These are phyloP conservation scores for Ophiostoma fasciatum DNA, from an alignment of 2,329 filamentous ascomycete species.

Conservation along the genomic window DNA sequence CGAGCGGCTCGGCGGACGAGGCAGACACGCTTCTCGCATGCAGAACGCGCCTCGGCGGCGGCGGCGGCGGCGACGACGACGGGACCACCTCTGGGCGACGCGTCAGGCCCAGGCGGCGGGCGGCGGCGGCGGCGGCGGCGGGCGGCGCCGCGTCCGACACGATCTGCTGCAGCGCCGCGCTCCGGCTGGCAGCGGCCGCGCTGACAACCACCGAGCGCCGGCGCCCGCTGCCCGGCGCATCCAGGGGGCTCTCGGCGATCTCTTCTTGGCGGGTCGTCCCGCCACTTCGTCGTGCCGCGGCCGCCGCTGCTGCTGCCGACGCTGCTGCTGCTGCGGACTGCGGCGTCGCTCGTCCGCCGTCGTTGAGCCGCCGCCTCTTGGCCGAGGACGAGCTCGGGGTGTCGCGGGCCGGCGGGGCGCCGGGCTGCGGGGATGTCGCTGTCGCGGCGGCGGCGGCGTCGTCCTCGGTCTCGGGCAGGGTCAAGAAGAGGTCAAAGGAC, in stretches of 20 bases:
- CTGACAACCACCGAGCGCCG: conserved; percentile 25
- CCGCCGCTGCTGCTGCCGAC: no score
- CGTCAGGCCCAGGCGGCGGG: conserved; percentile 12
- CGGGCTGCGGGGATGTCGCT: conserved; percentile 3
- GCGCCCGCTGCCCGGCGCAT: conserved; percentile 41
- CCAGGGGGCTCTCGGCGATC: conserved; percentile 36
- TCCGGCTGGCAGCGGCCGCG: conserved; percentile 19
- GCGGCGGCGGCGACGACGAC: conserved; percentile 1
- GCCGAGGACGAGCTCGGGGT: conserved; percentile 34
- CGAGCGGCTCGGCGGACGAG: no score
- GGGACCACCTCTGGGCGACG: conserved; percentile 8
- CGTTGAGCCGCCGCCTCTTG: conserved; percentile 27
- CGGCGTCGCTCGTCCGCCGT: conserved; percentile 1
- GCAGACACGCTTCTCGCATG: conserved; percentile 7
- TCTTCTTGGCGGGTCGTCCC: conserved; percentile 22
- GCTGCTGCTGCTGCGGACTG: background rate
- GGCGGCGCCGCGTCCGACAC: conserved; percentile 18
- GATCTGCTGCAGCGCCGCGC: conserved; percentile 25
- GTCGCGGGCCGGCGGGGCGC: conserved; percentile 14
- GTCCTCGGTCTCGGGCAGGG: conserved; percentile 12
- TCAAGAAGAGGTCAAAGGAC: conserved; percentile 39
- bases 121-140: conserved; percentile 5
- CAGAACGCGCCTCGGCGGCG: background rate
- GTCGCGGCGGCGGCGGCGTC: conserved; percentile 5
- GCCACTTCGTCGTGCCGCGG: background rate